Percentiles rank a stretch among this genome's conserved stretches.
These are phyloP conservation scores for Bothriochloa decipiens DNA, from an alignment of 176 grass and related monocot species.

Conservation along the genomic window DNA sequence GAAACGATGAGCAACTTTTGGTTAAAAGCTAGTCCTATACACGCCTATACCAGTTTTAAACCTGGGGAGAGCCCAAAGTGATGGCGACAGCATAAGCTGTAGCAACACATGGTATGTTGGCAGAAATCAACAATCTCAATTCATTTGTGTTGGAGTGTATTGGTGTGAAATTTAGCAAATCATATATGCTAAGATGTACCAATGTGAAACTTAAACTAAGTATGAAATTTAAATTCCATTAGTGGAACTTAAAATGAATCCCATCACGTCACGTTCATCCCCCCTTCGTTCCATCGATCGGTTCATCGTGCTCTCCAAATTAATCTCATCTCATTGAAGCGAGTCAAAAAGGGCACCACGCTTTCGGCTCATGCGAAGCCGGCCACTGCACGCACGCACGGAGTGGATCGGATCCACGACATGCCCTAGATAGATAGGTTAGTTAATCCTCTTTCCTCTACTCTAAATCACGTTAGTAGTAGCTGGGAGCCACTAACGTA, in stretches of 20 bases:
- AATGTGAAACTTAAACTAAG: too few species aligned
- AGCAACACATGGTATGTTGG: background rate
- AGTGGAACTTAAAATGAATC: too few species aligned
- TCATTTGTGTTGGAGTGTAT: too few species aligned
- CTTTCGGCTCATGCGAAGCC: background rate
- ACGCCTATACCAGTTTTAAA: too few species aligned
- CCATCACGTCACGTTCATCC: background rate
- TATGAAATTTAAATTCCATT: too few species aligned
- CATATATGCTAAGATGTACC: too few species aligned
- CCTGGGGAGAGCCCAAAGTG: too few species aligned
- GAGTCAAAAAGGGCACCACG: background rate
- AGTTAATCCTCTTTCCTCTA: background rate
- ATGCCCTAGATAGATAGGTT: background rate
- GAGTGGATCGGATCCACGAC: background rate
- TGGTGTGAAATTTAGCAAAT: too few species aligned
- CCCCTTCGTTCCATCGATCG: background rate
- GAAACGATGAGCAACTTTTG: too few species aligned
- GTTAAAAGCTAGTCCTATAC: too few species aligned
- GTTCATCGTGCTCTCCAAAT: background rate
- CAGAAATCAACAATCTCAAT: too few species aligned
- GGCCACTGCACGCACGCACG: background rate
- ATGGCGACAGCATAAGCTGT: background rate
- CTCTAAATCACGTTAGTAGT: background rate
- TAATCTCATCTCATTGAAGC: background rate
- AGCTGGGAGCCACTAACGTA: background rate